Percentiles rank a stretch among this genome's conserved stretches.
Evolutionary conservation across 352 stramenopile genomes (phyloP).

Genomic region (Pythium biforme): DNA sequence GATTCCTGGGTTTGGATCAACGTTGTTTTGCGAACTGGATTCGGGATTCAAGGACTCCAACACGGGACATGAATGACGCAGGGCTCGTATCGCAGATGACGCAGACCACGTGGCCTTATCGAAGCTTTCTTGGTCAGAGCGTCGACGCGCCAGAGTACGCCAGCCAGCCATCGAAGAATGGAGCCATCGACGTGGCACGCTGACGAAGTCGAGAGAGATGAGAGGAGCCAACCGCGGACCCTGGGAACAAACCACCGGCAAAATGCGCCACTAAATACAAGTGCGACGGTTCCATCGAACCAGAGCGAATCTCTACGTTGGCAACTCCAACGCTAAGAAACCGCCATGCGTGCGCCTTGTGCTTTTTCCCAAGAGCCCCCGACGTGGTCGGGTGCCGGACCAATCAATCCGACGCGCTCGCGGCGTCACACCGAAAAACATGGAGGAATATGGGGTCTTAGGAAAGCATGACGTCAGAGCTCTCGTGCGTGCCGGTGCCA

Average conservation of each 20-base stretch:
- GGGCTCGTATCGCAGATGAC: conserved; percentile 20
- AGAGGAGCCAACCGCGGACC: conserved; percentile 2
- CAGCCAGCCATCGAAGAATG: conserved; percentile 11
- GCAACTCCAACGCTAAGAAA: not conserved
- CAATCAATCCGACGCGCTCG: not conserved
- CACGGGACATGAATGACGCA: conserved; percentile 25
- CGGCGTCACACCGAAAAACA: conserved; percentile 1
- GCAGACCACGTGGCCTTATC: conserved; percentile 16
- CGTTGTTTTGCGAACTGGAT: not conserved
- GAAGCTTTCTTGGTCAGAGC: conserved; percentile 11
- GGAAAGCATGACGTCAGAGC: conserved; percentile 15
- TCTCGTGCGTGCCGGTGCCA: not conserved
- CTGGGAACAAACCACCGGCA: not conserved
- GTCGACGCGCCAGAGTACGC: conserved; percentile 9
- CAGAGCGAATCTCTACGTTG: conserved; percentile 7
- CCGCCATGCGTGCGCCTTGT: not conserved
- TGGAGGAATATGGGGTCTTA: not conserved
- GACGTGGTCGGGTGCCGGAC: not conserved
- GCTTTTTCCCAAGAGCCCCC: not conserved
- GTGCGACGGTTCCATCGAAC: not conserved
- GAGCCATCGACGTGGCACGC: conserved; percentile 16
- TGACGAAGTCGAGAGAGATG: not conserved
- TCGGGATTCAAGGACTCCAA: conserved; percentile 7
- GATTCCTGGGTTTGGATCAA: not conserved
- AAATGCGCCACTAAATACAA: not conserved